Evolutionary conservation across 768 basidiomycete genomes (phyloP).

Genomic region (Dacryopinax spathularia): DNA sequence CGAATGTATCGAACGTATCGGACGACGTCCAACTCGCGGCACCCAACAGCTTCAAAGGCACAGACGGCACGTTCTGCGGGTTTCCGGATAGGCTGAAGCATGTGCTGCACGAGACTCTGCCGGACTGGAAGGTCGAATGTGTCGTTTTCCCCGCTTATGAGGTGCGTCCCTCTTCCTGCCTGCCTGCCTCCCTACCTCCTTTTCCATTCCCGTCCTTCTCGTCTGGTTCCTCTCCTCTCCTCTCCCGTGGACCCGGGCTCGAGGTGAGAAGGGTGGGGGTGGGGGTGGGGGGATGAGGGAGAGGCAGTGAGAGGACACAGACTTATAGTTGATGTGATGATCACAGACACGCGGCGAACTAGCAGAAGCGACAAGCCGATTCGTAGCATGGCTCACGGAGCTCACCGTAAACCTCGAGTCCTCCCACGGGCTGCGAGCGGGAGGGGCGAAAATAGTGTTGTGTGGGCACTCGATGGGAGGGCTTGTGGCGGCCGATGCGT

Average conservation of each 20-base stretch:
- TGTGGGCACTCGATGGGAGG: slow-evolving; percentile 49
- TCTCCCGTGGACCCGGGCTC: too few relatives aligned
- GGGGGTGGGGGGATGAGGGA: too few relatives aligned
- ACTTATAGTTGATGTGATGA: too few relatives aligned
- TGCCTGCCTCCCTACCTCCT: background rate
- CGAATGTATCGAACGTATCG: too few relatives aligned
- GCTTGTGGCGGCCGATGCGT: background rate
- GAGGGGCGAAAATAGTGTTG: slow-evolving; percentile 66
- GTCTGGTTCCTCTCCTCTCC: too few relatives aligned
- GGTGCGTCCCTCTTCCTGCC: slow-evolving; percentile 28
- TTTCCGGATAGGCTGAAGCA: slow-evolving; percentile 75
- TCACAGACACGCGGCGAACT: background rate
- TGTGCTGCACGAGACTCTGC: slow-evolving; percentile 50
- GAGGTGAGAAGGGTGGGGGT: too few relatives aligned
- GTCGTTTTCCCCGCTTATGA: slow-evolving; percentile 84
- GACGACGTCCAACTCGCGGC: background rate
- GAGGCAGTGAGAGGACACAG: too few relatives aligned
- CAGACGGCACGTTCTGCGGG: slow-evolving; percentile 25
- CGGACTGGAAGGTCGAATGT: slow-evolving; percentile 46
- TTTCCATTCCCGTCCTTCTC: too few relatives aligned
- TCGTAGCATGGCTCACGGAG: slow-evolving; percentile 88
- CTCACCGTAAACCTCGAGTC: slow-evolving; percentile 75
- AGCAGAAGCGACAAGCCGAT: slow-evolving; percentile 32
- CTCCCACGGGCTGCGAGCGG: slow-evolving; percentile 40
- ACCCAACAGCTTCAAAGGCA: slow-evolving; percentile 24